Evolutionary conservation across 78 protist species (phyloP).

Genomic region (Isochrysis galbana): DNA sequence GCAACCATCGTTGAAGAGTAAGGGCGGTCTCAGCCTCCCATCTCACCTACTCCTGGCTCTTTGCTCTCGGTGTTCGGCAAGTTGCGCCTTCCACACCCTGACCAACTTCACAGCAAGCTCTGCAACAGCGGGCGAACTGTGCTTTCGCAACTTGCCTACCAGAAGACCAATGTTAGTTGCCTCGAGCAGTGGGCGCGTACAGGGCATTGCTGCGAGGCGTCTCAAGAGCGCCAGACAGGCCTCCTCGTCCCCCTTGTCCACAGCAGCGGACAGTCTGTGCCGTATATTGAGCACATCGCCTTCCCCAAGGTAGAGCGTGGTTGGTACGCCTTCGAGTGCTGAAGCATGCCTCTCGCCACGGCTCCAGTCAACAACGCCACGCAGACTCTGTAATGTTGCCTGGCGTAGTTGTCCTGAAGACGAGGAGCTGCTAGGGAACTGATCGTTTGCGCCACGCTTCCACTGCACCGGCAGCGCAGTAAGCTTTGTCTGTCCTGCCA

Average conservation of each 20-base stretch:
- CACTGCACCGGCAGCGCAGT: no score
- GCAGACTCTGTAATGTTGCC: no score
- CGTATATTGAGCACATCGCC: neutral
- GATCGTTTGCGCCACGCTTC: no score
- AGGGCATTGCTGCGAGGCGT: neutral
- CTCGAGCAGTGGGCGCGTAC: neutral
- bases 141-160: neutral
- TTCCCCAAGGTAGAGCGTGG: neutral
- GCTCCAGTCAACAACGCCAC: neutral
- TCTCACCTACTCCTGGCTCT: no score
- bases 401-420: no score
- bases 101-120: neutral
- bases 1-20: no score
- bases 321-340: neutral
- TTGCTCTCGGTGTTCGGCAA: neutral
- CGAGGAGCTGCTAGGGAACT: no score
- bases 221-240: neutral
- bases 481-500: no score
- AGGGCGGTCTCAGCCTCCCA: no score
- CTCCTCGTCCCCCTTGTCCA: neutral
- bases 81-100: neutral
- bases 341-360: neutral
- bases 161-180: neutral
- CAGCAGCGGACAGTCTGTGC: neutral
- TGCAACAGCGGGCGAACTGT: neutral